Evolutionary conservation across 768 basidiomycete genomes (phyloP).

Genomic region (Mycena capillaripes): DNA sequence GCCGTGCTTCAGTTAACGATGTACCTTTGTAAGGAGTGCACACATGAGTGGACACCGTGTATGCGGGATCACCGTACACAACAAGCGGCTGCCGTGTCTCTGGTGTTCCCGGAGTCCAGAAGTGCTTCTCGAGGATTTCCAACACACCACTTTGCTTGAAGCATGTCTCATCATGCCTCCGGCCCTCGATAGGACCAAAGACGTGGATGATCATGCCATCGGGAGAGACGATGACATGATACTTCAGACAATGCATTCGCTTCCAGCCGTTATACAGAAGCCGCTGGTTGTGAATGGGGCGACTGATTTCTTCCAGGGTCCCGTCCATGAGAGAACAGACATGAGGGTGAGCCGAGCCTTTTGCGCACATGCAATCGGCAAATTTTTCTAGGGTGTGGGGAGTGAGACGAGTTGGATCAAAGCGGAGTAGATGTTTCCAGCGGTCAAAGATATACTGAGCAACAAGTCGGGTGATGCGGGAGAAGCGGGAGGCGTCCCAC

Average conservation of each 20-base stretch:
- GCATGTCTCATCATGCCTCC: background rate
- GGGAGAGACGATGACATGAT: too few species aligned
- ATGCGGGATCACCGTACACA: too few species aligned
- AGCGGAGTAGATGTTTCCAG: background rate
- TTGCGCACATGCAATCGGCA: background rate
- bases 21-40: too few species aligned
- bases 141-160: background rate
- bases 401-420: background rate
- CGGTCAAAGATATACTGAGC: background rate
- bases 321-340: background rate
- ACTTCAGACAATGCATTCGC: too few species aligned
- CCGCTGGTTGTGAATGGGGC: too few species aligned
- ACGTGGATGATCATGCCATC: too few species aligned
- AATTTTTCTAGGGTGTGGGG: background rate
- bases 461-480: background rate
- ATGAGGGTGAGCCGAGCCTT: background rate
- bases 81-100: too few species aligned
- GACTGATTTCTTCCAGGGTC: background rate
- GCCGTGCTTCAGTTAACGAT: too few species aligned
- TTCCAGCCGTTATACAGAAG: too few species aligned
- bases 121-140: background rate
- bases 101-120: background rate
- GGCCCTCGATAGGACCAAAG: too few species aligned
- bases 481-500: background rate
- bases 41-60: too few species aligned